Conservation (phyloP, 2,329 filamentous ascomycete species). For the Apiospora pterosperma region DNA sequence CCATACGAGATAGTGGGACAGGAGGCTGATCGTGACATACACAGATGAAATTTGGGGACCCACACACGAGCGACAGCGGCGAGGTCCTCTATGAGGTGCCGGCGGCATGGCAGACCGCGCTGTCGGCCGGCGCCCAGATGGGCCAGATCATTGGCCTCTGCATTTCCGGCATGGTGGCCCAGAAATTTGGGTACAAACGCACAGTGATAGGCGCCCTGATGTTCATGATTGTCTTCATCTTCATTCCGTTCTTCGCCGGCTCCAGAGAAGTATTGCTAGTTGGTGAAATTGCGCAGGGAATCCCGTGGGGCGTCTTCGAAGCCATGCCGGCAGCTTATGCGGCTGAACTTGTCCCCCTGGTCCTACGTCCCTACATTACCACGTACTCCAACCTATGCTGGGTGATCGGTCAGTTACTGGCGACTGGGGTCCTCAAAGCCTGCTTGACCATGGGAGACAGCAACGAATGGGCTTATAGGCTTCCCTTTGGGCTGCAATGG, state of each 20-base stretch:
- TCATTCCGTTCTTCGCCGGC: constrained; percentile 33
- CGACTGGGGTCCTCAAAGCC: constrained; percentile 28
- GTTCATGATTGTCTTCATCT: constrained; percentile 32
- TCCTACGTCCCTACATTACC: constrained; percentile 23
- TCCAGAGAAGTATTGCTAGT: constrained; percentile 27
- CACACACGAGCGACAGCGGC: not conserved
- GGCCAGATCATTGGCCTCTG: constrained; percentile 40
- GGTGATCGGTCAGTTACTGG: constrained; percentile 36
- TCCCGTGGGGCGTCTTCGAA: constrained; percentile 28
- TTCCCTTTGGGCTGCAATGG: constrained; percentile 38
- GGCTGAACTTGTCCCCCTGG: constrained; percentile 24
- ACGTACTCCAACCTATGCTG: constrained; percentile 30
- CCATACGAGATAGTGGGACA: not conserved
- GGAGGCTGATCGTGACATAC: not conserved
- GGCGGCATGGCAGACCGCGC: constrained; percentile 39
- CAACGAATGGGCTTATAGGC: constrained; percentile 31
- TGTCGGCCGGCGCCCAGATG: constrained; percentile 34
- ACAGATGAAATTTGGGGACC: not conserved
- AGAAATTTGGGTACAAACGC: constrained; percentile 31
- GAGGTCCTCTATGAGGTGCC: constrained; percentile 32
- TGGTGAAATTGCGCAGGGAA: constrained; percentile 32
- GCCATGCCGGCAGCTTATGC: constrained; percentile 23
- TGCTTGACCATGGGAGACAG: constrained; percentile 23
- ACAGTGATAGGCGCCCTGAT: constrained; percentile 33
- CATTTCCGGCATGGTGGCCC: constrained; percentile 34